phyloP scores from a whole-genome alignment of 306 rosid genomes.

The Mucuna pruriens region DNA sequence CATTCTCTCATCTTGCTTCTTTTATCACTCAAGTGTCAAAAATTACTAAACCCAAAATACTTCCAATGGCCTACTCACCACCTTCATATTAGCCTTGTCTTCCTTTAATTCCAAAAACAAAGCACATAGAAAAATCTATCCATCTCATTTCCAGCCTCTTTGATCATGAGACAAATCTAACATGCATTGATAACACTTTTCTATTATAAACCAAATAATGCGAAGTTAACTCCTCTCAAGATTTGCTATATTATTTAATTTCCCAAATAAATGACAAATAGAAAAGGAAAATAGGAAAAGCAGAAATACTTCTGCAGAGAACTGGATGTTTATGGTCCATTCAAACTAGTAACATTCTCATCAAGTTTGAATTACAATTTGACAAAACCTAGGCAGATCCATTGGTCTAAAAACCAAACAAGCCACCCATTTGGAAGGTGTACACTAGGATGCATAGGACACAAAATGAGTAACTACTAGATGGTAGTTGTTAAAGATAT shows the following conservation, averaged over 20 bases:
- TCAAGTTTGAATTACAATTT: not conserved
- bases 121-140: not conserved
- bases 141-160: slow-evolving; percentile 9
- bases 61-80: not conserved
- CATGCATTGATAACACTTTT: not conserved
- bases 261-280: slow-evolving; percentile 17
- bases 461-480: not conserved
- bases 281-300: not conserved
- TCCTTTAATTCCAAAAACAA: slow-evolving; percentile 6
- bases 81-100: not conserved
- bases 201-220: not conserved
- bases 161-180: not conserved
- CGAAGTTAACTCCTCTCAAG: not conserved
- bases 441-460: not conserved
- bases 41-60: not conserved
- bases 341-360: not conserved
- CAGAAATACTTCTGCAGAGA: not conserved
- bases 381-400: not conserved
- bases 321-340: slow-evolving; percentile 13
- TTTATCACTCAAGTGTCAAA: not conserved
- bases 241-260: not conserved
- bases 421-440: not conserved
- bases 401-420: not conserved
- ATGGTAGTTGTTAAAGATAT: too few species aligned
- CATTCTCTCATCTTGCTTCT: not conserved